Percentiles rank a stretch among this genome's conserved stretches.
phyloP scores from a whole-genome alignment of 331 rosid species.

The Acacia pycnantha region DNA sequence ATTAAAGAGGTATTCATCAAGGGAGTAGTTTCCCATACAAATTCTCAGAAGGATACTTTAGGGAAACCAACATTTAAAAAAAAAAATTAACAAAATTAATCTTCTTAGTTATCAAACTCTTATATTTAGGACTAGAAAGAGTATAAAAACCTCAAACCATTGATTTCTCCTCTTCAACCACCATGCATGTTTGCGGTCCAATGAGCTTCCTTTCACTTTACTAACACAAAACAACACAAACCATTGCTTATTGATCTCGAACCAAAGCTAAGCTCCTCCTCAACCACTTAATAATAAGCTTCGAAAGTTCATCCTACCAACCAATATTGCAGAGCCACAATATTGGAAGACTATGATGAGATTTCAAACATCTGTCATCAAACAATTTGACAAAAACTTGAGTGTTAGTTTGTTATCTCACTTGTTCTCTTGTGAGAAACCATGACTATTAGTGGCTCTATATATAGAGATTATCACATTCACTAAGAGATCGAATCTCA shows the following conservation, averaged over 20 bases:
- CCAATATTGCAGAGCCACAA: slow-evolving; percentile 3
- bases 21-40: too few relatives aligned
- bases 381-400: not conserved
- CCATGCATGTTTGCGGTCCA: too few relatives aligned
- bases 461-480: not conserved
- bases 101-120: too few relatives aligned
- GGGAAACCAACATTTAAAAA: too few relatives aligned
- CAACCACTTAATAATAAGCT: not conserved
- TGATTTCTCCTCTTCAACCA: too few relatives aligned
- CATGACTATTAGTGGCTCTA: not conserved
- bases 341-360: not conserved
- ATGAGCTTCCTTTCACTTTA: not conserved
- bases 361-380: not conserved
- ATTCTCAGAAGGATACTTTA: too few relatives aligned
- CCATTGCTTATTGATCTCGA: not conserved
- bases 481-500: not conserved
- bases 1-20: too few relatives aligned
- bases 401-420: not conserved
- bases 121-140: too few relatives aligned
- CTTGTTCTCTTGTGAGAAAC: not conserved
- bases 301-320: not conserved
- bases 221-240: not conserved
- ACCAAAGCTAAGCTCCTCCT: not conserved
- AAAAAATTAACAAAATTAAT: too few relatives aligned
- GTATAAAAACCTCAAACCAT: too few relatives aligned